Percentiles rank a stretch among this genome's conserved stretches.
Conservation (phyloP, 2,329 filamentous ascomycete species). For the Didymella pinodella region DNA sequence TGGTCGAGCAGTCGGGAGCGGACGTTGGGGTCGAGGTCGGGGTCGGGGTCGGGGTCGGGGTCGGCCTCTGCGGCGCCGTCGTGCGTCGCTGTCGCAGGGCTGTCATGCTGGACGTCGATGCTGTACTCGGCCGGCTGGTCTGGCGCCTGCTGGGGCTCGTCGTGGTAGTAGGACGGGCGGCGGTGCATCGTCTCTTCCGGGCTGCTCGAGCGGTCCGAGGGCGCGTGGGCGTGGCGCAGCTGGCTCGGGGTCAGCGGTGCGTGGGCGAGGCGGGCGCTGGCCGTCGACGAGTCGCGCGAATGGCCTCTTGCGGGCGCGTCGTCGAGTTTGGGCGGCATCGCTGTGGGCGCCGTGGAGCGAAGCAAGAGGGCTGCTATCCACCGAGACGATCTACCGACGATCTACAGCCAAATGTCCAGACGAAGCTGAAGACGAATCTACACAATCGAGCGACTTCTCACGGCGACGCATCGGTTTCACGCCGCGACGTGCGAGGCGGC, state of each 20-base stretch:
- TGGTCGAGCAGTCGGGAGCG: slow-evolving; percentile 51
- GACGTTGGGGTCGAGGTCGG: slow-evolving; percentile 44
- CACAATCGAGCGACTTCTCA: neutral
- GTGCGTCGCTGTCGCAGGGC: slow-evolving; percentile 6
- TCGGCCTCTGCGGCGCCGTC: slow-evolving; percentile 37
- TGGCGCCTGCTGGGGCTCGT: slow-evolving; percentile 26
- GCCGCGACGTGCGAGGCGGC: slow-evolving; percentile 1
- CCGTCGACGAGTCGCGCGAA: slow-evolving; percentile 43
- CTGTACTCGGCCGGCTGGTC: slow-evolving; percentile 17
- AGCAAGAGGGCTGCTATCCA: no score
- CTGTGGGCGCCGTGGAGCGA: neutral
- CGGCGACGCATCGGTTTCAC: neutral
- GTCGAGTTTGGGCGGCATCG: slow-evolving; percentile 38
- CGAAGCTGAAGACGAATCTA: no score
- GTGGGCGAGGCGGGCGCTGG: slow-evolving; percentile 44
- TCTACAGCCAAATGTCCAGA: no score
- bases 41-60: slow-evolving; percentile 45
- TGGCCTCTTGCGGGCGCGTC: slow-evolving; percentile 35
- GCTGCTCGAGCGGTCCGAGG: slow-evolving; percentile 52
- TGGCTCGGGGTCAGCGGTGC: slow-evolving; percentile 49
- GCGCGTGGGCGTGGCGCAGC: slow-evolving; percentile 54
- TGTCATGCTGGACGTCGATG: slow-evolving; percentile 42
- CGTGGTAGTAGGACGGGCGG: slow-evolving; percentile 28
- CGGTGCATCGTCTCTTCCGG: slow-evolving; percentile 52
- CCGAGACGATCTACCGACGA: no score